Percentiles rank a stretch among this genome's conserved stretches.
These are phyloP conservation scores for Nicotiana noctiflora DNA, from an alignment of 257 asterid genomes.

Conservation along the genomic window DNA sequence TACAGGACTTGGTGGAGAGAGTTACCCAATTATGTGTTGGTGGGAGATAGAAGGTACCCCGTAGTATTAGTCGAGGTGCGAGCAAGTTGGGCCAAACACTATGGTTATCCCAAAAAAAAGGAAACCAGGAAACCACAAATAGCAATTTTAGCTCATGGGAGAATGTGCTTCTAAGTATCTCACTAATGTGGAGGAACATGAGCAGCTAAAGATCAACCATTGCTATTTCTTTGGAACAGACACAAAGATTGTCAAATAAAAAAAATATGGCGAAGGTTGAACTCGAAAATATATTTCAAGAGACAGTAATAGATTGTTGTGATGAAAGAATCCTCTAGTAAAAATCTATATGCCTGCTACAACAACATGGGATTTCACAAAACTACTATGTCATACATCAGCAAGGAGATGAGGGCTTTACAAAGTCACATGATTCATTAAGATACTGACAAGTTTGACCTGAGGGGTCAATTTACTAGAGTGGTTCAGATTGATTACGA, in stretches of 20 bases:
- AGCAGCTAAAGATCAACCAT: background rate
- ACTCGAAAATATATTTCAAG: background rate
- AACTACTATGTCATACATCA: background rate
- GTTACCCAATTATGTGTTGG: too few relatives aligned
- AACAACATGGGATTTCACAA: background rate
- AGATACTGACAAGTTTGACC: background rate
- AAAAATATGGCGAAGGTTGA: background rate
- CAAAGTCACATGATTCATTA: background rate
- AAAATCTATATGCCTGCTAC: background rate
- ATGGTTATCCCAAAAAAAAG: background rate
- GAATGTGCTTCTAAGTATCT: background rate
- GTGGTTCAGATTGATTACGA: background rate
- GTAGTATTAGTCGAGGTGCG: too few relatives aligned
- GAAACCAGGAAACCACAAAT: background rate
- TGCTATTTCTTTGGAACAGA: background rate
- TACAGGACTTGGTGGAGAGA: too few relatives aligned
- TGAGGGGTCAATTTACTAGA: background rate
- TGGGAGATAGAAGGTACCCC: too few relatives aligned
- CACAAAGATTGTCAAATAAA: background rate
- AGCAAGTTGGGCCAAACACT: too few relatives aligned
- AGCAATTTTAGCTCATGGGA: background rate
- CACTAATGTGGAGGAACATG: background rate
- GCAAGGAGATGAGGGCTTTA: background rate
- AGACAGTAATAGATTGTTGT: background rate
- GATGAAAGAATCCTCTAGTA: background rate